Conservation (phyloP, 2,329 filamentous ascomycete genomes). For the Didymosphaeria variabile region DNA sequence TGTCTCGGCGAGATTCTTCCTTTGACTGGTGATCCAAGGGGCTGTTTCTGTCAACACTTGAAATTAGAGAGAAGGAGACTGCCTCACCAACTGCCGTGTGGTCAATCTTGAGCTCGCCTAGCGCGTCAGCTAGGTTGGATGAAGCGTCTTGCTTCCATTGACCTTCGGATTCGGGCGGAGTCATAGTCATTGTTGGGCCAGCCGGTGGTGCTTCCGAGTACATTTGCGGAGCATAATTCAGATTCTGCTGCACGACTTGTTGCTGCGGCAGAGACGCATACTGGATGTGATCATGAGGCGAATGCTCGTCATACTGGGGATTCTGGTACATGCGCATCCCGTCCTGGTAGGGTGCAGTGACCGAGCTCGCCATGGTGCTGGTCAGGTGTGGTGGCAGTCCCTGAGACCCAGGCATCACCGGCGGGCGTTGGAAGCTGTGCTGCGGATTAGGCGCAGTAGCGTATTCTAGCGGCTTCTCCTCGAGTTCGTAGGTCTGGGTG, state of each 20-base stretch:
- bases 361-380: constrained; percentile 38
- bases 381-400: constrained; percentile 40
- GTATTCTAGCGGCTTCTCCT: constrained; percentile 51
- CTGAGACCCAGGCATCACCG: constrained; percentile 37
- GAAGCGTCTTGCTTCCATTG: constrained; percentile 54
- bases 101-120: constrained; percentile 88
- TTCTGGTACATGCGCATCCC: constrained; percentile 46
- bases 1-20: constrained; percentile 63
- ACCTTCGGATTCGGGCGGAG: constrained; percentile 60
- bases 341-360: constrained; percentile 38
- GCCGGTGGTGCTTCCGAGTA: constrained; percentile 42
- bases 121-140: constrained; percentile 77
- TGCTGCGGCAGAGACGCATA: constrained; percentile 47
- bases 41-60: constrained; percentile 60
- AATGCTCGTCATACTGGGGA: constrained; percentile 46
- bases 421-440: constrained; percentile 51
- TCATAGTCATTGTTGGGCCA: constrained; percentile 41
- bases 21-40: constrained; percentile 80
- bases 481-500: constrained; percentile 53
- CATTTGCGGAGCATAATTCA: constrained; percentile 45
- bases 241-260: constrained; percentile 42
- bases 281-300: constrained; percentile 45
- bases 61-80: constrained; percentile 14
- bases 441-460: constrained; percentile 49
- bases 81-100: constrained; percentile 82